A percentile compares a stretch with the other conserved stretches of the same genome.
phyloP scores from a whole-genome alignment of 768 basidiomycete species.

The Pulveroboletus sp. region DNA sequence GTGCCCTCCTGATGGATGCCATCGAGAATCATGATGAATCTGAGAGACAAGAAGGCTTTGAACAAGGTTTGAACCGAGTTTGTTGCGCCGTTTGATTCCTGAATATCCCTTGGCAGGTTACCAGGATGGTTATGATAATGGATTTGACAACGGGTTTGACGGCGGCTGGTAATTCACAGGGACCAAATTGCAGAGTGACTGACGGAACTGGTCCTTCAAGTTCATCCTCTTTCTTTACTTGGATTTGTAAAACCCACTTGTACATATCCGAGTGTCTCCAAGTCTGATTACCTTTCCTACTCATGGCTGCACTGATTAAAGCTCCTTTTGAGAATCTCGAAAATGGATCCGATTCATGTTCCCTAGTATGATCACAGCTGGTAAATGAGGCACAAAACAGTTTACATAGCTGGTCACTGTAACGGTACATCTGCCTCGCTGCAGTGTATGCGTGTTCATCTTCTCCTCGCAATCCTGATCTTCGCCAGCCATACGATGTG shows the following conservation, averaged over 20 bases:
- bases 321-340: too few species aligned
- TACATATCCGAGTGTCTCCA: constrained; percentile 1
- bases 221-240: constrained; percentile 2
- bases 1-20: constrained; percentile 49
- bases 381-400: neutral
- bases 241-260: constrained; percentile 16
- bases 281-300: neutral
- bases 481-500: neutral
- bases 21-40: constrained; percentile 40
- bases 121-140: constrained; percentile 19
- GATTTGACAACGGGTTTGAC: neutral
- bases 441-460: too few species aligned
- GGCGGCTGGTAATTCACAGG: constrained; percentile 7
- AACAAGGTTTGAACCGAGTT: constrained; percentile 30
- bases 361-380: neutral
- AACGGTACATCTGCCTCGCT: too few species aligned
- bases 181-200: neutral
- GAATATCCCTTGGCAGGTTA: constrained; percentile 27
- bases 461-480: neutral
- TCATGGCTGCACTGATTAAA: too few species aligned
- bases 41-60: constrained; percentile 30
- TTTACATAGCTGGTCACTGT: too few species aligned
- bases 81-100: neutral
- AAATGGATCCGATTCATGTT: too few species aligned
- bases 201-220: neutral